Percentiles rank a stretch among this genome's conserved stretches.
Conservation (phyloP, 1,284 basidiomycete genomes). For the Ceratobasidium sp. region DNA sequence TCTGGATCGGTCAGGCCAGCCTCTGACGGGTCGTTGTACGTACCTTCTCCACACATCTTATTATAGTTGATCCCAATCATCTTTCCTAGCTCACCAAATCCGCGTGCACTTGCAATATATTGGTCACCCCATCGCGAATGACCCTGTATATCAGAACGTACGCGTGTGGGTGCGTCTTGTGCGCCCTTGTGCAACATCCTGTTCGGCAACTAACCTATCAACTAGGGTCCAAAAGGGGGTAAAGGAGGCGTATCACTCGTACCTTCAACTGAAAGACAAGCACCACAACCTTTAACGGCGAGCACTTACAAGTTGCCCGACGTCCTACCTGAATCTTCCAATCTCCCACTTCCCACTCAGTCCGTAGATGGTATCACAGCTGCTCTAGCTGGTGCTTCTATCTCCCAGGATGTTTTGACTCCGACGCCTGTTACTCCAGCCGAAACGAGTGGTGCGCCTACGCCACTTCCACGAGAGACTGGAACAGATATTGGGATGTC, state of each 20-base stretch:
- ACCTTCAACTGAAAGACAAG: constrained; percentile 31
- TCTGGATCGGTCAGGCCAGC: constrained; percentile 70
- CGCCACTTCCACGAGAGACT: constrained; percentile 80
- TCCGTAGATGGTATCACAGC: constrained; percentile 24
- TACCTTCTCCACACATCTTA: constrained; percentile 46
- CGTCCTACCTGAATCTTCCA: constrained; percentile 27
- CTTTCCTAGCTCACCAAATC: constrained; percentile 84
- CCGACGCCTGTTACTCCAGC: constrained; percentile 6
- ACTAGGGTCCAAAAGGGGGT: constrained; percentile 47
- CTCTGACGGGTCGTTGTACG: constrained; percentile 89
- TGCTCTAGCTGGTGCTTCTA: constrained; percentile 18
- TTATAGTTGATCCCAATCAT: not conserved
- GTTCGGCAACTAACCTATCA: not conserved
- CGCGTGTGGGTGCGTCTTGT: constrained; percentile 80
- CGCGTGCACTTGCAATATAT: constrained; percentile 96
- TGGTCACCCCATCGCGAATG: constrained; percentile 93
- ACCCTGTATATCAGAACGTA: constrained; percentile 84
- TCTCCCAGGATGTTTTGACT: constrained; percentile 29
- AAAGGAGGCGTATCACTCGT: constrained; percentile 47
- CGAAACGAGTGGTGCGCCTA: constrained; percentile 50
- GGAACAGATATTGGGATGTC: constrained; percentile 89
- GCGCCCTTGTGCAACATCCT: not conserved
- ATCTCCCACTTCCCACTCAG: not conserved
- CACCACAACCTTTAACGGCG: constrained; percentile 33
- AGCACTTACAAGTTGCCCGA: constrained; percentile 28